Base-by-base conservation (phyloP, 139 green algal species). In the Penium margaritaceum region DNA sequence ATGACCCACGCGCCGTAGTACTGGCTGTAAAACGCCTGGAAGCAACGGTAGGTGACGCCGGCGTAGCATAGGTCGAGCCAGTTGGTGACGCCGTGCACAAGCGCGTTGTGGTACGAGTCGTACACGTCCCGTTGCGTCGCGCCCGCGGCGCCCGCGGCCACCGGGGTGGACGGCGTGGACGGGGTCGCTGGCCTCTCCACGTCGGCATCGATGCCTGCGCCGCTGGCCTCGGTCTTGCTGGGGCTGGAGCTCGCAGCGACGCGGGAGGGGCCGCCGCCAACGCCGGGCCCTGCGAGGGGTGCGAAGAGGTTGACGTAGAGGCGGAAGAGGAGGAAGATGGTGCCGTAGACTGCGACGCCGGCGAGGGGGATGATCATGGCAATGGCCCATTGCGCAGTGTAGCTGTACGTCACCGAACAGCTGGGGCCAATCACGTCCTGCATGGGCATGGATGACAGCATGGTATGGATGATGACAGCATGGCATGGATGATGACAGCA, bases 41-140 rank as follows among this genome's bases (percentile, higher is more conserved):
- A 64, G 27, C 55, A 64, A 6, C 55, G 55, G 55, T 27, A 38
- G 55, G 29, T 35, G 9, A 64, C 55, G 27, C 27, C 27, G 2
- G 55, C 55, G 27, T 64, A 64, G 55, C 55, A 37, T 0, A 64
- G 27, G 27, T 64, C 55, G 7, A 64, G 55, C 55, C 55, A 64
- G 55, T 64, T 64, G 55, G 55, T 64, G 6, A 64, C 55, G 0
- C 27, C 27, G 55, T 64, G 55, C 1, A 64, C 36, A 1, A 64
- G 55, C 5, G 27, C 36, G 55, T 64, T 64, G 0, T 64, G 15
- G 55, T 64, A 64, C 55, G 34, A 33, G 51, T 60, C 51, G 3
- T 33, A 60, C 51, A 60, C 30, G 5, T 60, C 51, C 14, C 51
- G 51, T 0, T 60, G 29, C 1, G 51, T 60, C 14, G n/a, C n/a